Evolutionary conservation across 805 yeast genomes (phyloP), one percentile per base, ranked within the genome.

Genomic region (Teunomyces tritomae): DNA sequence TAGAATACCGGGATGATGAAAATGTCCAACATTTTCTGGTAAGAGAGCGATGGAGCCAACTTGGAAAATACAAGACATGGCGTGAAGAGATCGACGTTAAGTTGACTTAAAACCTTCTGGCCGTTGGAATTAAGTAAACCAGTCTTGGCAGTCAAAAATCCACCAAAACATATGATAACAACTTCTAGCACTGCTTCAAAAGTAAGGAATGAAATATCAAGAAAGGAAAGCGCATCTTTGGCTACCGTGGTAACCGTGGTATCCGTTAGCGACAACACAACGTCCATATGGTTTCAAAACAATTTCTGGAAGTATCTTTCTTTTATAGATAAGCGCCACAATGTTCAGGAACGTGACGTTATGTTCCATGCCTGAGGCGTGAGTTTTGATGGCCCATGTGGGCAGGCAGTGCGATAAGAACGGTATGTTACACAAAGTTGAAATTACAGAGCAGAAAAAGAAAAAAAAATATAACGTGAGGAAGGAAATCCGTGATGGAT

Each of bases 51-150:
- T 5, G 82, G 74, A 14, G 83, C 85, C 46, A 81, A 73, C 64
- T 94, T 94, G 54, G 89, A 79, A 67, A 92, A 94, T 57, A 92
- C 90, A 74, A 92, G 80, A 57, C 96, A 91, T 6, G 99, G 98
- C 16, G 98, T 94, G 73, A 94, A 92, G 45, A 92, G 71, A 67
- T 89, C 92, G 32, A 94, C 97, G 61, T 92, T 92, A 45, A 92
- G 74, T 48, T 77, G 71, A 4, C 94, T 84, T 16, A 92, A 77
- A 37, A 80, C 76, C 62, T 87, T 89, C 57, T 90, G 96, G n/a
- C 86, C 89, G 36, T 75, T 70, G 48, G 86, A 79, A 46, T 79
- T 80, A 39, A 94, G 75, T 35, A 88, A 67, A 1, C 92, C 90
- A 8, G 80, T 62, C 52, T 80, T 78, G 7, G 97, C 94, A 30